Evolutionary conservation across 768 basidiomycete species (phyloP).

Genomic region (Lactarius quietus): DNA sequence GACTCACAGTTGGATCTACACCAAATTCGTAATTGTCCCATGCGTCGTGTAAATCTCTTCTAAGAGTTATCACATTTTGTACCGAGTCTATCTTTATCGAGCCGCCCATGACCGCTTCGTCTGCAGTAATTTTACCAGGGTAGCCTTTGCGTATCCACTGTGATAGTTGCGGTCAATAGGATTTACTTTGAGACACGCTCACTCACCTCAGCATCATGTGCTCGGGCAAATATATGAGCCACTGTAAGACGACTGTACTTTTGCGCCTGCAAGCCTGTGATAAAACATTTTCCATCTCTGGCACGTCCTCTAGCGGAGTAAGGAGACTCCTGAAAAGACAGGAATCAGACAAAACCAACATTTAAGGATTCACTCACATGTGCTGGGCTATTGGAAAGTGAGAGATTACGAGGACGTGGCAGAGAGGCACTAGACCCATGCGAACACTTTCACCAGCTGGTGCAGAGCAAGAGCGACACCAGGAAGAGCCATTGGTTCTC

Average conservation of each 20-base stretch:
- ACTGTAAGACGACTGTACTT: constrained; percentile 5
- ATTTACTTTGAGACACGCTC: background rate
- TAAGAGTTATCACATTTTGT: constrained; percentile 7
- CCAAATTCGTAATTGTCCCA: constrained; percentile 16
- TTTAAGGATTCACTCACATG: background rate
- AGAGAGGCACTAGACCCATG: background rate
- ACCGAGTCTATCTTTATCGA: constrained; percentile 4
- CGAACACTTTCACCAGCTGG: background rate
- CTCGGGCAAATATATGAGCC: constrained; percentile 14
- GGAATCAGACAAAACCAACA: background rate
- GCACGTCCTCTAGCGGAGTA: background rate
- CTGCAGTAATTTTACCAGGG: constrained; percentile 4
- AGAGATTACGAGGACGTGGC: constrained; percentile 5
- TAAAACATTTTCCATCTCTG: constrained; percentile 9
- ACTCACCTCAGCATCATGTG: constrained; percentile 2
- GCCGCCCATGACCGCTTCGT: background rate
- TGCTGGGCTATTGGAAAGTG: background rate
- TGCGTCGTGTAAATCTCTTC: constrained; percentile 4
- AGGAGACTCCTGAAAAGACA: background rate
- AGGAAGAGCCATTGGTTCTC: background rate
- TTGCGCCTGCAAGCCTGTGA: constrained; percentile 7
- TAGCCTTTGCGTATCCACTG: constrained; percentile 12
- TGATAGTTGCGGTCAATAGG: background rate
- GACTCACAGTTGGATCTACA: constrained; percentile 8
- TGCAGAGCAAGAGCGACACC: background rate